Base-by-base conservation (phyloP, 371 early-diverging fungal species). In the Rhizopus delemar region DNA sequence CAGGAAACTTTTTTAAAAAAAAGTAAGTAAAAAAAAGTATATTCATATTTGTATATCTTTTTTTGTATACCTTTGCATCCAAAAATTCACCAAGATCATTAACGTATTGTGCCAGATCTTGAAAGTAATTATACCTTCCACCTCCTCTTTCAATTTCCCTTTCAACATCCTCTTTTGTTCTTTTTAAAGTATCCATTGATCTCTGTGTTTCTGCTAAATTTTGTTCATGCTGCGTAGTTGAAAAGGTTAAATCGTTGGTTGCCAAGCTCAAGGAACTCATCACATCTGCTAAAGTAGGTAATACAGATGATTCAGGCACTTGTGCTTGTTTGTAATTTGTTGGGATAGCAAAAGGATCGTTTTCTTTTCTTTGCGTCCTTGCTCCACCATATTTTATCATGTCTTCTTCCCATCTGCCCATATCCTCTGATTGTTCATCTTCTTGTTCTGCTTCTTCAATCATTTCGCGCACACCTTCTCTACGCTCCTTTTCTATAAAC, bases 41-140 rank as follows among this genome's bases (percentile, higher is more conserved):
- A n/a, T 13, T 12, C 11, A 3, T 8, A 22, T 41, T 13, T 49
- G 8, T 16, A 22, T 39, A 28, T 46, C 11, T 15, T 6, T n/a
- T 41, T 34, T 3, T 56, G 8, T 55, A 33, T 62, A 86, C 86
- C 78, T 88, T 88, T 31, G 74, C 82, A 65, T 91, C 91, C 41
- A 89, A 75, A 57, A 89, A 85, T 39, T 86, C 87, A 2, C 84
- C 88, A 46, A 89, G 65, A 57, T 86, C 85, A 22, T 82, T 78
- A 16, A 86, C 74, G 66, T 77, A 87, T 1, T 78, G 73, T 32
- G 73, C 66, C n/a, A 89, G 63, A 29, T 84, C 78, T 57, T 88
- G 88, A 65, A 86, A 91, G 63, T 85, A 90, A 15, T 75, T 81
- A 62, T 87, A 89, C 32, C 88, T 78, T 8, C 68, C 63, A 41